A percentile compares a stretch with the other conserved stretches of the same genome.
These are phyloP conservation scores for Tubosaeta sp. DNA, from an alignment of 768 basidiomycete species.

Conservation along the genomic window DNA sequence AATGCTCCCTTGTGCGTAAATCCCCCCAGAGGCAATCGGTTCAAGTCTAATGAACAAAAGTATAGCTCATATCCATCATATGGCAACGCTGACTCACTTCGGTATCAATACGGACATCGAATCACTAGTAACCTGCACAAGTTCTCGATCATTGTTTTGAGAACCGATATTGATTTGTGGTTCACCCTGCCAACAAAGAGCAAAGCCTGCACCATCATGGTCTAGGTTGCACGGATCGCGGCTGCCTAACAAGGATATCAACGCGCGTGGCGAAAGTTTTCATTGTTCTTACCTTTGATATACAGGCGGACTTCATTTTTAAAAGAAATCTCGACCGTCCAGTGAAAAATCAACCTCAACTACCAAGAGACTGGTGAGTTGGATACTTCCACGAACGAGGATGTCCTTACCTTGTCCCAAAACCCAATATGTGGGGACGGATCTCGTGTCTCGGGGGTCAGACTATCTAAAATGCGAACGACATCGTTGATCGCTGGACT, in stretches of 20 bases:
- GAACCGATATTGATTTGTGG: conserved; percentile 68
- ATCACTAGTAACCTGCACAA: conserved; percentile 79
- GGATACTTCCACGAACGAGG: neutral
- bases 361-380: conserved; percentile 23
- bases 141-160: conserved; percentile 66
- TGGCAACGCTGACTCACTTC: conserved; percentile 49
- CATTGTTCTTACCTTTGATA: conserved; percentile 65
- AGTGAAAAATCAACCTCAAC: conserved; percentile 80
- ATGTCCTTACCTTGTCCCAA: conserved; percentile 80
- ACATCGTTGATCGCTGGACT: conserved; percentile 83
- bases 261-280: neutral
- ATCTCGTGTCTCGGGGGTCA: conserved; percentile 76
- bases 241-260: conserved; percentile 49
- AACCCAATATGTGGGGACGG: conserved; percentile 82
- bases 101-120: conserved; percentile 82
- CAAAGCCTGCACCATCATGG: conserved; percentile 81
- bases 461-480: conserved; percentile 74
- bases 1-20: conserved; percentile 17
- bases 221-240: conserved; percentile 73
- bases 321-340: conserved; percentile 69
- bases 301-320: conserved; percentile 69
- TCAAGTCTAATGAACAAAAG: conserved; percentile 19
- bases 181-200: conserved; percentile 76
- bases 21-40: conserved; percentile 2
- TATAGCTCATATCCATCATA: neutral